Percentiles rank a stretch among this genome's conserved stretches.
Evolutionary conservation across 1,284 basidiomycete species (phyloP).

Genomic region (Pseudozyma hubeiensis): DNA sequence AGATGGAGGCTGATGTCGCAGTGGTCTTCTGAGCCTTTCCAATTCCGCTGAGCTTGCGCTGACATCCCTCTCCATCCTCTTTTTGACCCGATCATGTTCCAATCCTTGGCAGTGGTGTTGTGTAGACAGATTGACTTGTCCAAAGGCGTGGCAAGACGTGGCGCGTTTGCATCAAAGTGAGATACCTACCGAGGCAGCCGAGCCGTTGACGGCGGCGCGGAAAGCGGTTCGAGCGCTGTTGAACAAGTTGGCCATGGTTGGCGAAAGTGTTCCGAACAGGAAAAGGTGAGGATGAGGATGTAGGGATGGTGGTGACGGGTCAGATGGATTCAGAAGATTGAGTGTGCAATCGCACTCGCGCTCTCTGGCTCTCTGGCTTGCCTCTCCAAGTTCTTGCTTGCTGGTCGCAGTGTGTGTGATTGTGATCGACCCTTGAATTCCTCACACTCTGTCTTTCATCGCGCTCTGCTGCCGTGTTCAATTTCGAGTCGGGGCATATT

Average conservation of each 20-base stretch:
- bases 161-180: not conserved
- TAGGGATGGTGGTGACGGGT: slow-evolving; percentile 3
- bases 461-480: not conserved
- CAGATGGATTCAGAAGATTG: slow-evolving; percentile 1
- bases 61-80: too few species aligned
- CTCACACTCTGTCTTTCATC: not conserved
- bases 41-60: too few species aligned
- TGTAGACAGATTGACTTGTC: too few species aligned
- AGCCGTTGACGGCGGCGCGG: slow-evolving; percentile 50
- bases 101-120: too few species aligned
- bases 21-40: too few species aligned
- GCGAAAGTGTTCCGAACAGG: slow-evolving; percentile 7
- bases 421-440: slow-evolving; percentile 12
- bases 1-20: too few species aligned
- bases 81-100: too few species aligned
- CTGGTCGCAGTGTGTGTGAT: not conserved
- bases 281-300: slow-evolving; percentile 8
- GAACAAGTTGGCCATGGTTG: slow-evolving; percentile 53
- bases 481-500: not conserved
- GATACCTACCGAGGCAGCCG: slow-evolving; percentile 53
- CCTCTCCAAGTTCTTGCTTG: not conserved
- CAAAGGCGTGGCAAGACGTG: slow-evolving; percentile 1
- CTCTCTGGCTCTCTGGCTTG: not conserved
- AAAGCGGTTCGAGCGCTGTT: slow-evolving; percentile 53
- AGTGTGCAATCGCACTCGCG: not conserved